Conservation (phyloP, 2,329 filamentous ascomycete species). For the Fusarium armeniacum region DNA sequence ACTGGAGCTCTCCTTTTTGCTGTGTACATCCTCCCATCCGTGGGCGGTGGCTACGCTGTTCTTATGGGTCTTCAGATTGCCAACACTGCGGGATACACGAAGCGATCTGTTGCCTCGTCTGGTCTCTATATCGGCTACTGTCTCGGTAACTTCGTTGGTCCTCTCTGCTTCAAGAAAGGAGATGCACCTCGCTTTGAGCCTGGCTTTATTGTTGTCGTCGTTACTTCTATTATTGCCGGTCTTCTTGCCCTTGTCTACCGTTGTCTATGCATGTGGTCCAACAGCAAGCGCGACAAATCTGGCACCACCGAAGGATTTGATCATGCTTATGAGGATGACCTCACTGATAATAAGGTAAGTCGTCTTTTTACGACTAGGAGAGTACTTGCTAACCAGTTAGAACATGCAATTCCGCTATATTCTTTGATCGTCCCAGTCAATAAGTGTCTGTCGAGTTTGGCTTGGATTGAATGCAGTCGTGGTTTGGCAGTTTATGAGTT, state of each 20-base stretch:
- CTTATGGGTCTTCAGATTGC: slow-evolving; percentile 59
- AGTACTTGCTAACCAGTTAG: slow-evolving; percentile 11
- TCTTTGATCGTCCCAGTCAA: not conserved
- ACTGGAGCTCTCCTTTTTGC: slow-evolving; percentile 63
- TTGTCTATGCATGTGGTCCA: slow-evolving; percentile 60
- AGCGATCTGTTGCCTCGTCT: slow-evolving; percentile 62
- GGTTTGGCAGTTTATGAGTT: not conserved
- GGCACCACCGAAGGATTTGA: slow-evolving; percentile 64
- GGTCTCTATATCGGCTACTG: slow-evolving; percentile 67
- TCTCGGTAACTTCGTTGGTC: slow-evolving; percentile 62
- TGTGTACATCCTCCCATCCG: slow-evolving; percentile 62
- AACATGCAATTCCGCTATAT: slow-evolving; percentile 44
- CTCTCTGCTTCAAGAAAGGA: slow-evolving; percentile 57
- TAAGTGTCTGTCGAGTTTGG: not conserved
- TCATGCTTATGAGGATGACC: slow-evolving; percentile 66
- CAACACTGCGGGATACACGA: slow-evolving; percentile 67
- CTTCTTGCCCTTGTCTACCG: slow-evolving; percentile 60
- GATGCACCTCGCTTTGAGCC: slow-evolving; percentile 58
- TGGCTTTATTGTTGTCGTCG: slow-evolving; percentile 58
- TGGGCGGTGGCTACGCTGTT: slow-evolving; percentile 63
- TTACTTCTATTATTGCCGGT: slow-evolving; percentile 49
- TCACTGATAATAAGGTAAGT: slow-evolving; percentile 59
- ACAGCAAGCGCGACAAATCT: slow-evolving; percentile 58
- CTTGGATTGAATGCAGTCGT: not conserved
- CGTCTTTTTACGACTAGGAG: accelerated